Conservation (phyloP, 768 basidiomycete genomes). For the Suillus paluster region DNA sequence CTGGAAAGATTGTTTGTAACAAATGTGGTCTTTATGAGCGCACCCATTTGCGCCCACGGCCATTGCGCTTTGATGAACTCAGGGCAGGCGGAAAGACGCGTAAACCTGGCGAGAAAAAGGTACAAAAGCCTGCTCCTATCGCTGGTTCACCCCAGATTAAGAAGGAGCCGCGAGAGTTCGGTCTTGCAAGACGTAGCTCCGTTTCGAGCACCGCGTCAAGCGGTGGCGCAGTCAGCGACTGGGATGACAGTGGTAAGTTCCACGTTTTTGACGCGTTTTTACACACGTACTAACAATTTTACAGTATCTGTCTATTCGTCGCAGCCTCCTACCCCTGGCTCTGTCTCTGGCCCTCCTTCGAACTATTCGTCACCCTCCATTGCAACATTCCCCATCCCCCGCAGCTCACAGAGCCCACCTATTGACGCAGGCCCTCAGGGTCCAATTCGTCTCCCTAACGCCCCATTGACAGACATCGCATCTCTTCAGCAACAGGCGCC, state of each 20-base stretch:
- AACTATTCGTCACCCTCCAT: constrained; percentile 70
- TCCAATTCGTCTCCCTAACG: constrained; percentile 72
- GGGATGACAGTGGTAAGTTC: constrained; percentile 77
- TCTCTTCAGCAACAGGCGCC: constrained; percentile 46
- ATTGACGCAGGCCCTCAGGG: constrained; percentile 49
- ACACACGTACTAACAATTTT: background rate
- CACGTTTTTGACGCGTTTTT: background rate
- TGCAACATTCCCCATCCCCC: constrained; percentile 62
- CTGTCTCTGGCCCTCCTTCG: constrained; percentile 63
- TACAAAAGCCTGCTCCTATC: constrained; percentile 36
- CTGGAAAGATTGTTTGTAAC: constrained; percentile 93
- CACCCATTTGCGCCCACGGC: constrained; percentile 82
- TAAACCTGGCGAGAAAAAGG: constrained; percentile 46
- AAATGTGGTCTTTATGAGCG: constrained; percentile 93
- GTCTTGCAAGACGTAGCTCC: constrained; percentile 60
- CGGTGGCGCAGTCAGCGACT: constrained; percentile 65
- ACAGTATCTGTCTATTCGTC: constrained; percentile 38
- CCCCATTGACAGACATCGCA: constrained; percentile 72
- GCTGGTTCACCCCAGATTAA: constrained; percentile 53
- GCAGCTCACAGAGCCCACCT: constrained; percentile 54
- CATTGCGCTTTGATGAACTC: constrained; percentile 86
- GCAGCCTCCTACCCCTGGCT: constrained; percentile 38
- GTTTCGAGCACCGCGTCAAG: constrained; percentile 61
- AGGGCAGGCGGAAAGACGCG: constrained; percentile 86
- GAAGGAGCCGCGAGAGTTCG: constrained; percentile 62